Evolutionary conservation across 2,329 filamentous ascomycete species (phyloP), one percentile per base, ranked within the genome.

Genomic region (Sclerotiophoma versabilis): DNA sequence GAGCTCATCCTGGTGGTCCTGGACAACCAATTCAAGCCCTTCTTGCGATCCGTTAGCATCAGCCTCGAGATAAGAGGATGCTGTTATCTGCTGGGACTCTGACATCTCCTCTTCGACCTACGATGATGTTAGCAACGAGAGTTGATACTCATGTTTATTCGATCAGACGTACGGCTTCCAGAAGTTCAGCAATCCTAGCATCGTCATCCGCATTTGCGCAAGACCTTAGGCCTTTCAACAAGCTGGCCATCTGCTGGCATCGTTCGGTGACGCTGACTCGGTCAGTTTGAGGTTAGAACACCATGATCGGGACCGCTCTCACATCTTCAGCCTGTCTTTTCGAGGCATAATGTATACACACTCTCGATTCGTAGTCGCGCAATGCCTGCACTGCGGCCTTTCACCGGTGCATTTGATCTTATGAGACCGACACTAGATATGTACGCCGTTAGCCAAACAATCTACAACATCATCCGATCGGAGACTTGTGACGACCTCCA

Each of bases 341-440:
- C 75, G 72, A 8, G 72, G 70, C 60, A 76, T 63, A 23, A 71
- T 69, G 60, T 78, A 78, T 17, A 72, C 61, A 53, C 76, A 78
- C n/a, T 68, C 64, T 39, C 70, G 67, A 29, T 54, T 62, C 8
- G 64, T 65, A 23, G 65, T 60, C 39, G 66, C 64, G 59, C 76
- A 78, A 34, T 76, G 73, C 37, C 70, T 69, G 55, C 75, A 77
- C 5, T 55, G 45, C 20, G 75, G 75, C 30, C 59, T 66, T 38
- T 72, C 65, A 20, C 76, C 76, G 33, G 72, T 71, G 57, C 75
- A 77, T 54, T 75, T 77, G 60, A 76, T 74, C 61, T 77, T 77
- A 42, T 75, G 69, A 48, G 63, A 61, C 27, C 75, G 74, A 61
- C 75, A 77, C 65, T 68, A 63, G 30, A 59, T 17, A 30, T 38